Base-by-base conservation (phyloP, 202 grass and related monocot species). In the Zoysia matrella region DNA sequence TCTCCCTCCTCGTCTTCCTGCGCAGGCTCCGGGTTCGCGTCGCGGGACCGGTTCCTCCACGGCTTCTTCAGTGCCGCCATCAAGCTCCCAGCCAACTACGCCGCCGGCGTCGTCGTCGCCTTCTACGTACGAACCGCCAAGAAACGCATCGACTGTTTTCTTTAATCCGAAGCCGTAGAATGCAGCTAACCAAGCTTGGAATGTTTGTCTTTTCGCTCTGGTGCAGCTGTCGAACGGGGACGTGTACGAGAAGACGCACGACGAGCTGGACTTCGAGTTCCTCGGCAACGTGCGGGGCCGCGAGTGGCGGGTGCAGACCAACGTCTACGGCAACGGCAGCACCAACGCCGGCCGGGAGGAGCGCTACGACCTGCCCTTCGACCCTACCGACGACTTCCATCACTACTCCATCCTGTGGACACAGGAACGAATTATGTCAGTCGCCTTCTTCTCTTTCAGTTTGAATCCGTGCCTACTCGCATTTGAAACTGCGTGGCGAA, bases 201-300 rank as follows among this genome's bases (percentile, higher is more conserved):
- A 36, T 36, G 30, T 36, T 36, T 36, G 30, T 36, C 30, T 36
- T 36, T 36, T 36, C 30, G 30, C 30, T 36, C 30, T 36, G 30
- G 30, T 36, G 30, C 30, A 36, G 30, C 82, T 97, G 62, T 94
- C 94, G 6, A 97, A 97, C 88, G 94, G 88, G 6, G 94, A 92
- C 91, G 53, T 79, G 75, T 94, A 87, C 80, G 65, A 92, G 83
- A 94, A 88, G 89, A 94, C 83, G 46, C 94, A 97, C 81, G 94
- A 97, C 75, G 94, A 94, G 81, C 85, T 97, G 81, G 94, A 97
- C 87, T 97, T 97, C 74, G 94, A 97, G 88, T 97, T 97, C 84
- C 81, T 94, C 65, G 92, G 94, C 71, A 94, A 94, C 65, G 90
- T 94, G 57, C 93, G 90, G 50, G 95, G 95, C 0, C 91, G 86